Evolutionary conservation across 306 rosid genomes (phyloP), one percentile per base, ranked within the genome.

Genomic region (Fagus sylvatica): DNA sequence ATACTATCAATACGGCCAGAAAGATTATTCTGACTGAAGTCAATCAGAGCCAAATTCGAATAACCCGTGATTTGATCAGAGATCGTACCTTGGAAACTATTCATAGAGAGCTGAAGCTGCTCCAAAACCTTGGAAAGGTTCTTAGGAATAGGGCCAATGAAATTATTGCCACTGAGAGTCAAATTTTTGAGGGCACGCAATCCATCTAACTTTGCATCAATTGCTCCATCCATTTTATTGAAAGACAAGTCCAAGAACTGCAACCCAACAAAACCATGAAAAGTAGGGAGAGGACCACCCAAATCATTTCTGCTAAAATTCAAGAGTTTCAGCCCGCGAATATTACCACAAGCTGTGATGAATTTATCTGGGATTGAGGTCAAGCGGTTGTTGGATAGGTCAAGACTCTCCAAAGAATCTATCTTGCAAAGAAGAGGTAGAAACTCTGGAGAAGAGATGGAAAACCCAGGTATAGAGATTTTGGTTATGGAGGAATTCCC

Each of bases 221-320:
- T 69, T 40, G 0, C 74, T 39, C 91, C 97, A 30, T 0, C 2
- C 37, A 92, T 65, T 0, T 0, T 0, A 85, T 95, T 92, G 76
- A 39, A 79, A 83, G 98, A 84, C 69, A 95, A 78, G 79, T 95
- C 98, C 70, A 92, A 81, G 43, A 60, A 3, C 77, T 92, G 87
- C 90, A 95, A 80, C 39, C 40, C 83, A 19, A 10, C 15, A 82
- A 89, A 95, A 61, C 98, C 93, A 64, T 0, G 75, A 82, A 91
- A 88, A 43, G 51, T 12, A 22, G 98, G 97, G 73, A 95, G 84
- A 78, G 4, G 0, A 74, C 89, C 87, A 1, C 0, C 19, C 73
- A 95, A 69, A 32, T 3, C 5, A 81, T 89, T 95, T 17, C 0
- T 0, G 84, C 89, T 89, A 49, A 95, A 87, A 83, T 88, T 87